Percentiles rank a stretch among this genome's conserved stretches.
Conservation (phyloP, 2,329 filamentous ascomycete species). For the Nakataea oryzae region DNA sequence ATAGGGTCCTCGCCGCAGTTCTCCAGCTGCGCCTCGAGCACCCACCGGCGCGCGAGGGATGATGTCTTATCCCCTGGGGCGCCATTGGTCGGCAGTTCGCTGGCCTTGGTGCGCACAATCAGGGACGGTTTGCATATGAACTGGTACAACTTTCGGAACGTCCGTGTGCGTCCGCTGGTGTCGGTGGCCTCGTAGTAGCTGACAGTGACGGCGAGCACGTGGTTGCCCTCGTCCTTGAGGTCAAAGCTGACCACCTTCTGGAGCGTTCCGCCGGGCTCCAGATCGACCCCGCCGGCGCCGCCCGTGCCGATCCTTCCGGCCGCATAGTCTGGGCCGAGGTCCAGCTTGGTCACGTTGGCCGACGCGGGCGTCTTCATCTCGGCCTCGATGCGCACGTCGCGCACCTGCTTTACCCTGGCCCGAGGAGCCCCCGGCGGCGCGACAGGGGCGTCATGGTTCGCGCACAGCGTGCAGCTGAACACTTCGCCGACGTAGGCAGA, state of each 20-base stretch:
- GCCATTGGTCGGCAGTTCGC: conserved; percentile 38
- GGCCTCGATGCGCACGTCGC: conserved; percentile 71
- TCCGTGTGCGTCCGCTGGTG: conserved; percentile 61
- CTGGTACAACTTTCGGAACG: conserved; percentile 92
- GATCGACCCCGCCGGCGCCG: conserved; percentile 29
- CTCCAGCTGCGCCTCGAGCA: conserved; percentile 88
- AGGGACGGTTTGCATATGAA: conserved; percentile 87
- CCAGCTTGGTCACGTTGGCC: conserved; percentile 49
- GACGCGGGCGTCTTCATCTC: conserved; percentile 88
- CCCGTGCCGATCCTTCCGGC: conserved; percentile 7
- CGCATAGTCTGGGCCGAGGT: conserved; percentile 36
- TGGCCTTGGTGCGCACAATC: conserved; percentile 83
- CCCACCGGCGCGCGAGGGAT: conserved; percentile 39
- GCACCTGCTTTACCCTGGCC: conserved; percentile 40
- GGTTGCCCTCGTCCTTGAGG: conserved; percentile 86
- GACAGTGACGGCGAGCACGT: conserved; percentile 87
- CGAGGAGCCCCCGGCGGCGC: conserved; percentile 8
- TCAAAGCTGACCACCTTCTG: conserved; percentile 80
- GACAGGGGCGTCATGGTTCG: conserved; percentile 67
- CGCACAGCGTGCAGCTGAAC: conserved; percentile 88
- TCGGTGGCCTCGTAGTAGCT: conserved; percentile 85
- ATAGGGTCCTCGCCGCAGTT: conserved; percentile 82
- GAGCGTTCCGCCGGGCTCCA: conserved; percentile 54
- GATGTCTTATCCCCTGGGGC: too few relatives aligned
- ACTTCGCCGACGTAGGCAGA: conserved; percentile 93